Percentiles rank a stretch among this genome's conserved stretches.
Conservation (phyloP, 228 moss, liverwort and hornwort species). For the Sphagnum magellanicum region DNA sequence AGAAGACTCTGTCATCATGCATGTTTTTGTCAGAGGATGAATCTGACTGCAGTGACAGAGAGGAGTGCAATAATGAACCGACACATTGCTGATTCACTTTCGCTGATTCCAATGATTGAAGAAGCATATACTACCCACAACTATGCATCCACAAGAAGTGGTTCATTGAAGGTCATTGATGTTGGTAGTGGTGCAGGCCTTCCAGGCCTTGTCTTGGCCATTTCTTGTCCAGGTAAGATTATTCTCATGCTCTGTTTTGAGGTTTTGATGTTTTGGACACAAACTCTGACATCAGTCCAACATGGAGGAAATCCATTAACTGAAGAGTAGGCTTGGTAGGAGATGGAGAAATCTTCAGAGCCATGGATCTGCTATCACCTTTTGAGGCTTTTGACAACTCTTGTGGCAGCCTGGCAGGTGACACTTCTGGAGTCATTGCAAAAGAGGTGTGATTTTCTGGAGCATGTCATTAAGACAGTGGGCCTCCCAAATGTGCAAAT, state of each 20-base stretch:
- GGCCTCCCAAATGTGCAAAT: conserved; percentile 67
- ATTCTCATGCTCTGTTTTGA: neutral
- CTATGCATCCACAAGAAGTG: conserved; percentile 8
- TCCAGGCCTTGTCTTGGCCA: conserved; percentile 87
- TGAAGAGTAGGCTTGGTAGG: neutral
- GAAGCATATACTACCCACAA: conserved; percentile 40
- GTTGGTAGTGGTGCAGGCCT: conserved; percentile 94
- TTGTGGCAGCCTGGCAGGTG: conserved; percentile 77
- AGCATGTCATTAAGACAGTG: conserved; percentile 50
- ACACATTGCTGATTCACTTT: conserved; percentile 78
- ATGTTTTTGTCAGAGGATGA: conserved; percentile 60
- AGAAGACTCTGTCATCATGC: neutral
- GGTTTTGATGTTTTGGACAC: neutral
- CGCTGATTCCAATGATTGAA: conserved; percentile 71
- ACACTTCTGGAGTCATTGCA: conserved; percentile 88
- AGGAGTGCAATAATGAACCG: conserved; percentile 86
- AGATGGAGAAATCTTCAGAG: neutral
- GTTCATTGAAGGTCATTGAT: conserved; percentile 64
- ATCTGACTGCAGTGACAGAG: conserved; percentile 91
- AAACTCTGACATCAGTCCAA: too few species aligned
- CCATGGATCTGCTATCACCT: neutral
- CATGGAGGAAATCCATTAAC: neutral
- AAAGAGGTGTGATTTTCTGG: conserved; percentile 89
- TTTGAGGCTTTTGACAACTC: too few species aligned
- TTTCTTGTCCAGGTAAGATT: conserved; percentile 77